Evolutionary conservation across 352 stramenopile species (phyloP).

Genomic region (Globisporangium alternatum): DNA sequence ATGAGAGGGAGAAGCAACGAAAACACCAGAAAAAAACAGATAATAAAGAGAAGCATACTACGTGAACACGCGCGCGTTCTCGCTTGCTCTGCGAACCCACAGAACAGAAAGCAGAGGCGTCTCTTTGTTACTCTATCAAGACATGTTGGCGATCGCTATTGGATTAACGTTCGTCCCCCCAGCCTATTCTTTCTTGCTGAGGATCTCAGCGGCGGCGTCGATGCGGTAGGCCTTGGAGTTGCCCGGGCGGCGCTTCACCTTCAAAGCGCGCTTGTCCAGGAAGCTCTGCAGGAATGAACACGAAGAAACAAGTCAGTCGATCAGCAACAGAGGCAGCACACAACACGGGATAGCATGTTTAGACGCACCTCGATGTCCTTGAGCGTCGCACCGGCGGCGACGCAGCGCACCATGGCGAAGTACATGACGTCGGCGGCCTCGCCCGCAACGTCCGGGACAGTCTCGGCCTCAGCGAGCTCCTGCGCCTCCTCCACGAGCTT

Average conservation of each 20-base stretch:
- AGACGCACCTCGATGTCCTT: constrained; percentile 85
- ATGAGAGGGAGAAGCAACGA: background rate
- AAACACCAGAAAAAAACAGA: constrained; percentile 7
- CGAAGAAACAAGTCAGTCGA: background rate
- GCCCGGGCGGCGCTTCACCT: constrained; percentile 88
- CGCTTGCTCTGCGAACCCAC: no score
- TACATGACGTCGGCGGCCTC: constrained; percentile 96
- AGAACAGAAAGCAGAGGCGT: no score
- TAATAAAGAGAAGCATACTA: constrained; percentile 12
- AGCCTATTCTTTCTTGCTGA: constrained; percentile 39
- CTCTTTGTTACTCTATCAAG: background rate
- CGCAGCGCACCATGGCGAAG: constrained; percentile 93
- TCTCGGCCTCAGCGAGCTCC: constrained; percentile 89
- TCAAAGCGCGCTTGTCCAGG: constrained; percentile 90
- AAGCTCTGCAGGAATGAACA: constrained; percentile 48
- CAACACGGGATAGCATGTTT: background rate
- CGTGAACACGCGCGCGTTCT: constrained; percentile 4
- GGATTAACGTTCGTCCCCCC: no score
- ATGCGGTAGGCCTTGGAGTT: constrained; percentile 89
- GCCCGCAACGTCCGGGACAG: constrained; percentile 84
- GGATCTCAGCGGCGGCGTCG: constrained; percentile 69
- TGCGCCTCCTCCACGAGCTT: constrained; percentile 97
- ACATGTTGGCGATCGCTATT: background rate
- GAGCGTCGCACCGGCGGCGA: constrained; percentile 89
- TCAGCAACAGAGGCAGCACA: background rate